Evolutionary conservation across 176 grass and related monocot genomes (phyloP), one percentile per base, ranked within the genome.

Genomic region (Paspalum vaginatum): DNA sequence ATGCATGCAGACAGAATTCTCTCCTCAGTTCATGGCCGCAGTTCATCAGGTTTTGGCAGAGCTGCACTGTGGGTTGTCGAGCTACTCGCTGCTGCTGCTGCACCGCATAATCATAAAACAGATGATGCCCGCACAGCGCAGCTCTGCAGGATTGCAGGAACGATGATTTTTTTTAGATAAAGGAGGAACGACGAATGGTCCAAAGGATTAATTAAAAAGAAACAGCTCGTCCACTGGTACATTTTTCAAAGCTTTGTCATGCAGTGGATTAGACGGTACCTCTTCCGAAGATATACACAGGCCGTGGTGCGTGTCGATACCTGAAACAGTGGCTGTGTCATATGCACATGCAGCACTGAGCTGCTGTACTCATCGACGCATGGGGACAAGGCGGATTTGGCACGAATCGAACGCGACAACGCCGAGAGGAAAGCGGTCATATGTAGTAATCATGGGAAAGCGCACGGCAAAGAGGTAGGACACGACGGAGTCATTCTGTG

Each of bases 371-470:
- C 67, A 16, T 5, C 13, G 0, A 16, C 12, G 8, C 20, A 13
- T 38, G 61, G 25, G 15, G 60, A 44, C 59, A 66, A 21, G 50
- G 72, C 32, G 11, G 61, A 16, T 47, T 76, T 77, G 82, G 73
- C 25, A 18, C 13, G 64, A 47, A 72, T 43, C 64, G 18, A 70
- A 55, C 74, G 7, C 72, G 65, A 4, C n/a, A n/a, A 3, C 18
- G 8, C 57, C 72, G 57, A 77, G 57, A 57, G 4, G 16, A 10
- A n/a, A n/a, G 41, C 21, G 21, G n/a, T 39, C 17, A 17, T n/a
- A 52, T 77, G 32, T 57, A 70, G 65, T 73, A 62, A 75, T 76
- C 87, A 85, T 85, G 76, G 59, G 39, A 89, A 81, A 85, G 70
- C 7, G 62, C 46, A 76, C 46, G 87, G 59, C 81, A 84, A 53